These are phyloP conservation scores for Zopfia rhizophila DNA, from an alignment of 2,329 filamentous ascomycete genomes.

Conservation along the genomic window DNA sequence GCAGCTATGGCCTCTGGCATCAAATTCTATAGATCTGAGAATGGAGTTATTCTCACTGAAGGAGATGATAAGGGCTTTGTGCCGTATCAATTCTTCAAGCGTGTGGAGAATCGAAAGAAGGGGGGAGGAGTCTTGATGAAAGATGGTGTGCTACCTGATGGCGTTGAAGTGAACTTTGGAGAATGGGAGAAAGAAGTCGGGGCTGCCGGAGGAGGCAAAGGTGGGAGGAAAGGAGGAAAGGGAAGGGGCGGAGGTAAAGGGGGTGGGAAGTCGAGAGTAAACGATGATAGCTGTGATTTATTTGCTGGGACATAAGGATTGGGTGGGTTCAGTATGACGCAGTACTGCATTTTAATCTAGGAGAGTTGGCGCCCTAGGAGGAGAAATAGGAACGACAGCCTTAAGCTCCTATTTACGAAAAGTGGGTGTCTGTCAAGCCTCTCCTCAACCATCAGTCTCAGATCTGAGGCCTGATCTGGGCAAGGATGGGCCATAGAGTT, in stretches of 20 bases:
- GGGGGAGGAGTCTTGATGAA: slow-evolving; percentile 75
- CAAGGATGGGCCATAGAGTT: too few species aligned
- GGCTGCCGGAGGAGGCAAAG: slow-evolving; percentile 4
- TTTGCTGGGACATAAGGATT: slow-evolving; percentile 1
- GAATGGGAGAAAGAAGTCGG: slow-evolving; percentile 46
- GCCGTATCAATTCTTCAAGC: slow-evolving; percentile 69
- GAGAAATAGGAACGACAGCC: too few species aligned
- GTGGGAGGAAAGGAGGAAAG: slow-evolving; percentile 9
- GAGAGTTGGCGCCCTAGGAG: too few species aligned
- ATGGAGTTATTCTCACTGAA: slow-evolving; percentile 59
- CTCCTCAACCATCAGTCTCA: too few species aligned
- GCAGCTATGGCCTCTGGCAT: slow-evolving; percentile 70
- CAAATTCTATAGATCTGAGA: slow-evolving; percentile 74
- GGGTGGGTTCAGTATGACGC: too few species aligned
- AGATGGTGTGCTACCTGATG: slow-evolving; percentile 68
- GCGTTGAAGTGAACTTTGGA: slow-evolving; percentile 50
- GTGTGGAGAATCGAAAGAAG: slow-evolving; percentile 71
- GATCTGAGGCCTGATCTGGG: too few species aligned
- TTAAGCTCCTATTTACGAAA: too few species aligned
- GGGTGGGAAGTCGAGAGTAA: slow-evolving; percentile 32
- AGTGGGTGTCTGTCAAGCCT: too few species aligned
- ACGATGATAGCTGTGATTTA: slow-evolving; percentile 9
- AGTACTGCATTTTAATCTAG: too few species aligned
- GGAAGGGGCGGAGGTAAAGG: slow-evolving; percentile 36
- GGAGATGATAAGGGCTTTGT: slow-evolving; percentile 58